phyloP scores from a whole-genome alignment of 2,329 filamentous ascomycete genomes.

The Botrytis elliptica region DNA sequence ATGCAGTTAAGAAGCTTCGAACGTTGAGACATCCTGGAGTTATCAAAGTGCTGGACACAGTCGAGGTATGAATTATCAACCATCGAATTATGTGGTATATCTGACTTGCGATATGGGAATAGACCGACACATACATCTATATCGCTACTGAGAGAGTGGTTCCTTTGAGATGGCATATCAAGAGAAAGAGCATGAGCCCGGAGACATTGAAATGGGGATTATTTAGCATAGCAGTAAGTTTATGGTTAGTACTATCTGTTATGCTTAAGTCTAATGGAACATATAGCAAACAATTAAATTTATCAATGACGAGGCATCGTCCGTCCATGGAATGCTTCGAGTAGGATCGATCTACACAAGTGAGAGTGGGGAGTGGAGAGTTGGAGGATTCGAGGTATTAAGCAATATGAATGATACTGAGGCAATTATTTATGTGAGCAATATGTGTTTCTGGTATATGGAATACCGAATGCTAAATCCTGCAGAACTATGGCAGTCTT shows the following conservation, averaged over 20 bases:
- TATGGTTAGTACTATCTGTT: too few species aligned
- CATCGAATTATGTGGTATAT: constrained; percentile 20
- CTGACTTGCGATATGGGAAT: constrained; percentile 30
- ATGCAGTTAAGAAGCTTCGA: constrained; percentile 89
- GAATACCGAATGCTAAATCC: constrained; percentile 16
- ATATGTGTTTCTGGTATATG: too few species aligned
- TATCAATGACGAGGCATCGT: constrained; percentile 89
- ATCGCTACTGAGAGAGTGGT: constrained; percentile 90
- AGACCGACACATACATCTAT: constrained; percentile 94
- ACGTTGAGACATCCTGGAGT: constrained; percentile 93
- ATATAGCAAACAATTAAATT: constrained; percentile 84
- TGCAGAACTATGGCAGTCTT: constrained; percentile 77
- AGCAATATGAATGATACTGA: constrained; percentile 97
- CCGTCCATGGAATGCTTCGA: constrained; percentile 84
- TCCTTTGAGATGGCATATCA: constrained; percentile 86
- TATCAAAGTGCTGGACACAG: constrained; percentile 88
- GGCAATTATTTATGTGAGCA: constrained; percentile 75
- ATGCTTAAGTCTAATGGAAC: constrained; percentile 8
- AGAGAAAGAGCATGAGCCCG: constrained; percentile 79
- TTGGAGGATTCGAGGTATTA: constrained; percentile 88
- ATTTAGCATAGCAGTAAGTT: constrained; percentile 72
- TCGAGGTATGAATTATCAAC: constrained; percentile 63
- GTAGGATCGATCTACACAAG: constrained; percentile 88
- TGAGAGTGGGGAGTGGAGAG: constrained; percentile 96
- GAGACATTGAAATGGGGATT: constrained; percentile 98